phyloP scores from a whole-genome alignment of 371 early-diverging fungal genomes.

The Rhizomucor pusillus region DNA sequence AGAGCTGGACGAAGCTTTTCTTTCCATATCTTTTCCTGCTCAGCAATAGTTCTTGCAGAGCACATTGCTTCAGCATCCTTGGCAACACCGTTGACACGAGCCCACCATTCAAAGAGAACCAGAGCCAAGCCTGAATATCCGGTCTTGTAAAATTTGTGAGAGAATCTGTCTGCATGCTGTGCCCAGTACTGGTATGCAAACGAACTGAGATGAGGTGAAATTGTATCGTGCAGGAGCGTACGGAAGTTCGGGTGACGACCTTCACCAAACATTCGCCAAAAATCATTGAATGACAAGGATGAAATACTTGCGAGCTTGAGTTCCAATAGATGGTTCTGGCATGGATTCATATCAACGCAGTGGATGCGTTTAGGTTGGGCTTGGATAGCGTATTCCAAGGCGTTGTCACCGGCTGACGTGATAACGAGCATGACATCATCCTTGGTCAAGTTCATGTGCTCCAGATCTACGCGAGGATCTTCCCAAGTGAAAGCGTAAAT shows the following conservation, averaged over 20 bases:
- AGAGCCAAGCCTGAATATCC: constrained; percentile 84
- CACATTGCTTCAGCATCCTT: constrained; percentile 61
- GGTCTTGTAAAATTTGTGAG: constrained; percentile 75
- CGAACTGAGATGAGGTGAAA: constrained; percentile 74
- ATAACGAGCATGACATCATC: constrained; percentile 80
- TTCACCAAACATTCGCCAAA: constrained; percentile 85
- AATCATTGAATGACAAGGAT: constrained; percentile 59
- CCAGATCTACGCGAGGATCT: constrained; percentile 77
- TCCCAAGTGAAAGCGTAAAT: constrained; percentile 91
- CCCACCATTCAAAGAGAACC: constrained; percentile 63
- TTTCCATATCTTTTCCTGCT: constrained; percentile 66
- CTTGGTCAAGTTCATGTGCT: constrained; percentile 61
- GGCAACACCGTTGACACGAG: constrained; percentile 58
- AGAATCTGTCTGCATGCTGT: constrained; percentile 54
- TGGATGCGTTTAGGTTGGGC: constrained; percentile 71
- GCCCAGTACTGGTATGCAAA: constrained; percentile 82
- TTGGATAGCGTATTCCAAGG: constrained; percentile 75
- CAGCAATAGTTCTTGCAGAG: constrained; percentile 51
- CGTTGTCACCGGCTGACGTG: constrained; percentile 86
- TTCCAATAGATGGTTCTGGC: constrained; percentile 83
- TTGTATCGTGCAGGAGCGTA: constrained; percentile 57
- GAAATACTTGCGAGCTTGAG: constrained; percentile 75
- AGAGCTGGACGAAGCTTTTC: constrained; percentile 62
- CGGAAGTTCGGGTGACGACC: constrained; percentile 64
- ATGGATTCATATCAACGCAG: constrained; percentile 87